These are phyloP conservation scores for Trichoderma reesei DNA, from an alignment of 495 filamentous ascomycete species.

Conservation along the genomic window DNA sequence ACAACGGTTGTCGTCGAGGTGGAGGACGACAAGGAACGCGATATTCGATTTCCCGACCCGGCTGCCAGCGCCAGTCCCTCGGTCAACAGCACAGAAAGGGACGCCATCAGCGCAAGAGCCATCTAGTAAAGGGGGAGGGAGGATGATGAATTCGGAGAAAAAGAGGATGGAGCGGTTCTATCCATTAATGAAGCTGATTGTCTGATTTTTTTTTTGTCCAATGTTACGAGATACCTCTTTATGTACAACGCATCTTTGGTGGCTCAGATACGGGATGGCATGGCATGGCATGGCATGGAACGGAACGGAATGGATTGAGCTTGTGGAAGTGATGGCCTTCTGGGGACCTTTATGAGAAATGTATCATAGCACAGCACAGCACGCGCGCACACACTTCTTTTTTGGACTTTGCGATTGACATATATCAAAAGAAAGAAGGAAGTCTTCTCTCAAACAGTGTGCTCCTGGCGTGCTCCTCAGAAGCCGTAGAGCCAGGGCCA, in stretches of 20 bases:
- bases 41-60: conserved; percentile 3
- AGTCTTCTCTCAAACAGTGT: no score
- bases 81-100: conserved; percentile 11
- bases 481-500: no score
- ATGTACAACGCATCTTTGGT: neutral
- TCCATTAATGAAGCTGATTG: no score
- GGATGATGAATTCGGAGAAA: no score
- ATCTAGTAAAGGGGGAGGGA: neutral
- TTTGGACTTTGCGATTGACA: neutral
- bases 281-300: no score
- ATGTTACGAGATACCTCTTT: neutral
- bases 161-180: no score
- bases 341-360: neutral
- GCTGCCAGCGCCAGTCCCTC: conserved; percentile 4
- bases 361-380: neutral
- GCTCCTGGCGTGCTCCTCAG: no score
- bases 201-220: neutral
- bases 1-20: conserved; percentile 33
- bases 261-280: neutral
- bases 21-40: conserved; percentile 12
- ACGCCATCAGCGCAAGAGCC: neutral
- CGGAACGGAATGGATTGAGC: no score
- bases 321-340: neutral
- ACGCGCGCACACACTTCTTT: neutral
- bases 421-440: neutral